These are phyloP conservation scores for Leishmania martiniquensis DNA, from an alignment of 208 protist genomes.

Conservation along the genomic window DNA sequence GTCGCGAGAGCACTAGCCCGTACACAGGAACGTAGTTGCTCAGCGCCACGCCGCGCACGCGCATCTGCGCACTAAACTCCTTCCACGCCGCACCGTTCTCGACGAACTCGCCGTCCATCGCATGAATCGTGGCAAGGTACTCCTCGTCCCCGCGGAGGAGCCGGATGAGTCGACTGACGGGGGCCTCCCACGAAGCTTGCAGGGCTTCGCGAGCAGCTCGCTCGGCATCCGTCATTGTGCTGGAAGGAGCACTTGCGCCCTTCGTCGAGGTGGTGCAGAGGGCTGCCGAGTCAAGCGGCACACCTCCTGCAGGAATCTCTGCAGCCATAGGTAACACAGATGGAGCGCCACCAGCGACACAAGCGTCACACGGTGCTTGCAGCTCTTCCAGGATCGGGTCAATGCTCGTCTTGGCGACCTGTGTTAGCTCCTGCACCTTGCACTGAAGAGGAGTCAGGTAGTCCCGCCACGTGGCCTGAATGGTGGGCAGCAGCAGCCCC, in stretches of 20 bases:
- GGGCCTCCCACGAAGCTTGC: slow-evolving; percentile 19
- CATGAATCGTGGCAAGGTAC: slow-evolving; percentile 55
- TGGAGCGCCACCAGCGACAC: neutral
- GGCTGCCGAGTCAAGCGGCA: neutral
- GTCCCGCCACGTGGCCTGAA: slow-evolving; percentile 55
- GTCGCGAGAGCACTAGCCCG: slow-evolving; percentile 67
- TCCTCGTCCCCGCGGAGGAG: slow-evolving; percentile 49
- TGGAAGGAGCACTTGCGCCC: neutral
- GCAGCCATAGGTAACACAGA: neutral
- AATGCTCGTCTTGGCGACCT: slow-evolving; percentile 46
- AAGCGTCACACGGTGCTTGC: neutral
- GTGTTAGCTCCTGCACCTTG: slow-evolving; percentile 45
- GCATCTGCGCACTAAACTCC: slow-evolving; percentile 10
- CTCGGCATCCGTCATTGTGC: slow-evolving; percentile 2
- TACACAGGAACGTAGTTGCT: slow-evolving; percentile 79
- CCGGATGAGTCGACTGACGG: slow-evolving; percentile 31
- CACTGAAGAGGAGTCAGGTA: slow-evolving; percentile 52
- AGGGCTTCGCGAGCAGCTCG: slow-evolving; percentile 12
- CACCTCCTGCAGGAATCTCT: neutral
- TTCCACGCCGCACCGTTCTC: slow-evolving; percentile 22
- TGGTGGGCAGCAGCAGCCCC: slow-evolving; percentile 48
- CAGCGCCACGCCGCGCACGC: slow-evolving; percentile 17
- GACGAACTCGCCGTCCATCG: slow-evolving; percentile 53
- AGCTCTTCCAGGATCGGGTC: slow-evolving; percentile 31
- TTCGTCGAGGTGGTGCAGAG: neutral